Evolutionary conservation across 768 basidiomycete species (phyloP).

Genomic region (Auriscalpium vulgare): DNA sequence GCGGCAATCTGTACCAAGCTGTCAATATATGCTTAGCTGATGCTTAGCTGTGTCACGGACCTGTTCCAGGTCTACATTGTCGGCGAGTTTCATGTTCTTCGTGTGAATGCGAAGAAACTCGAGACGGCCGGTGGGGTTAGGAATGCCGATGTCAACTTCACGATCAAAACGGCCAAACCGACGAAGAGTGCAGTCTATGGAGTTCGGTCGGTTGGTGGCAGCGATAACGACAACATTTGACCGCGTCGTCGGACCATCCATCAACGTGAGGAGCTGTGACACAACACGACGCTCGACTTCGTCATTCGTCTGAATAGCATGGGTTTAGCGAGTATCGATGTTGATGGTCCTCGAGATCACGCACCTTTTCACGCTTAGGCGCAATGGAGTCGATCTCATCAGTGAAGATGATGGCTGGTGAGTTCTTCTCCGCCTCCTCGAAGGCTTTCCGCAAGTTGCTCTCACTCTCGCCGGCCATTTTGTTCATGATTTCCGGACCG

Average conservation of each 20-base stretch:
- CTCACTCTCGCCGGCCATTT: conserved; percentile 99
- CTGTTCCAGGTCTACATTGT: conserved; percentile 97
- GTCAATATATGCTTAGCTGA: conserved; percentile 6
- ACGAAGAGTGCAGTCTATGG: conserved; percentile 96
- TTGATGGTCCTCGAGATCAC: no score
- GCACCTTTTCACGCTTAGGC: conserved; percentile 97
- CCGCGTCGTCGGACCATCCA: conserved; percentile 98
- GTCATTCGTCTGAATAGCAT: conserved; percentile 74
- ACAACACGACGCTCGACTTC: conserved; percentile 99
- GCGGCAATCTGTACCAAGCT: conserved; percentile 71
- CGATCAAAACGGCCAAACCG: conserved; percentile 99
- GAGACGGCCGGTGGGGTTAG: conserved; percentile 99
- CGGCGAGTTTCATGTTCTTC: conserved; percentile 97
- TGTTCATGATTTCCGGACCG: conserved; percentile 99
- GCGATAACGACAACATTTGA: conserved; percentile 99
- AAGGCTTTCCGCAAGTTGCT: conserved; percentile 97
- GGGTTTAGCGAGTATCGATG: conserved; percentile 1
- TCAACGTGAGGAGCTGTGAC: conserved; percentile 94
- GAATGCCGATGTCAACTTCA: conserved; percentile 98
- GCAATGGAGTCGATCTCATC: conserved; percentile 99
- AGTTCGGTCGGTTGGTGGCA: conserved; percentile 97
- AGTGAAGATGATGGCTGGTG: conserved; percentile 98
- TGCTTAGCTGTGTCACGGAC: conserved; percentile 27
- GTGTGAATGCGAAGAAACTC: no score
- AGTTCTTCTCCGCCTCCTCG: conserved; percentile 99